Evolutionary conservation across 75 land plant species (phyloP), one percentile per base, ranked within the genome.

Genomic region (Selaginella moellendorffii): DNA sequence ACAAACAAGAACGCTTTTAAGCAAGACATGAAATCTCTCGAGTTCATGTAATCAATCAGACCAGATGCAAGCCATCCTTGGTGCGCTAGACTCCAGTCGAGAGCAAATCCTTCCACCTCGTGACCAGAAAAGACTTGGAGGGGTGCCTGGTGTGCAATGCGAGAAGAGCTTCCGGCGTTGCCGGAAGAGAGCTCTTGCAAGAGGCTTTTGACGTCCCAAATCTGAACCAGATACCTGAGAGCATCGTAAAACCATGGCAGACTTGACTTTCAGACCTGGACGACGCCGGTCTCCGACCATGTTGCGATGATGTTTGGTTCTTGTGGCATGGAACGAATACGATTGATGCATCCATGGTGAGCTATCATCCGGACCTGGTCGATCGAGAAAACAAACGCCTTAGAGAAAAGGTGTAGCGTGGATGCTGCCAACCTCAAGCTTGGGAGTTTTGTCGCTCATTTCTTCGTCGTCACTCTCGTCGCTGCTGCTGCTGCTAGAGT

Each of bases 271-370:
- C n/a, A n/a, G n/a, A 70, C 97, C 95, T 88, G 98, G 10, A 92
- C 95, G 67, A 78, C 79, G 52, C 98, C 98, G 63, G 76, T 78
- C 54, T 92, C 98, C 2, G 76, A 82, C 98, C 98, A 92, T 61
- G 90, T 79, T 30, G 96, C 98, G 69, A 92, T 83, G 66, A 92
- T 83, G 60, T 88, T 82, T 29, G 96, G 87, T 62, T 81, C 78
- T 54, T 92, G 90, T 21, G 69, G 28, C 96, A 88, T 88, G 18
- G 98, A 71, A 18, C 98, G 84, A 2, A 88, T 84, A n/a, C 96
- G 80, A 63, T 92, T 92, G 12, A 92, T 81, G 77, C 96, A 78
- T 23, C 98, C 96, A 52, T 88, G 80, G 76, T 92, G 98, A 31
- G 87, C 76, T 14, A 92, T 78, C 76, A 81, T 77, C 28, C 85